These are phyloP conservation scores for Fusarium pseudocircinatum DNA, from an alignment of 2,329 filamentous ascomycete species.

Conservation along the genomic window DNA sequence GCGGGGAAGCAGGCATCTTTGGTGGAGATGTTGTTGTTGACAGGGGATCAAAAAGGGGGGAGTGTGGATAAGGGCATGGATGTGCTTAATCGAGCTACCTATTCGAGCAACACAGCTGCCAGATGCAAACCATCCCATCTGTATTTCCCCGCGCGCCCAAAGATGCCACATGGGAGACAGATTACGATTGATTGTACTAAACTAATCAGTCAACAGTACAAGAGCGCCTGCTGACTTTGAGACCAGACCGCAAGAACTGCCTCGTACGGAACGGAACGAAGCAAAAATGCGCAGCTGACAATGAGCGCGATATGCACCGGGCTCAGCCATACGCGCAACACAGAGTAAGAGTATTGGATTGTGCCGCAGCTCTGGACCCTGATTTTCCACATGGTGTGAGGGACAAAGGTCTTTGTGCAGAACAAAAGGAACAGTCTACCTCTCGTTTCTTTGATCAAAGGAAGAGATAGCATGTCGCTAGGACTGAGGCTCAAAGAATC, in stretches of 20 bases:
- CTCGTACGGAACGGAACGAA: neutral
- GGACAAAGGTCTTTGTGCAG: neutral
- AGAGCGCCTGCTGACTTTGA: conserved; percentile 6
- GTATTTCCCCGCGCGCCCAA: conserved; percentile 5
- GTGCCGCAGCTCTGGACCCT: conserved; percentile 25
- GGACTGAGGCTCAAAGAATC: conserved; percentile 17
- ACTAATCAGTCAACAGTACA: neutral
- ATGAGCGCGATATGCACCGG: neutral
- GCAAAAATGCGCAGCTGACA: conserved; percentile 25
- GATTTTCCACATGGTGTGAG: conserved; percentile 4
- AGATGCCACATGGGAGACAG: conserved; percentile 19
- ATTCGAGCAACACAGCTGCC: conserved; percentile 13
- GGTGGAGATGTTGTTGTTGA: conserved; percentile 18
- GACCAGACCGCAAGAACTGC: conserved; percentile 9
- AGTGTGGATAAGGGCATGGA: conserved; percentile 20
- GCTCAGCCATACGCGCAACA: conserved; percentile 3
- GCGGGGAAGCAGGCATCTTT: conserved; percentile 34
- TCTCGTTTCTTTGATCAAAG: neutral
- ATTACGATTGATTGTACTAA: neutral
- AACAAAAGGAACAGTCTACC: neutral
- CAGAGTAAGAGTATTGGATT: neutral
- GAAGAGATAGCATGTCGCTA: neutral
- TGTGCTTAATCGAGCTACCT: conserved; percentile 12
- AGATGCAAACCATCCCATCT: conserved; percentile 24
- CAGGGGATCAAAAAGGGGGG: conserved; percentile 21